A percentile compares a stretch with the other conserved stretches of the same genome.
Conservation (phyloP, 208 protist genomes). For the Naegleria gruberi region DNA sequence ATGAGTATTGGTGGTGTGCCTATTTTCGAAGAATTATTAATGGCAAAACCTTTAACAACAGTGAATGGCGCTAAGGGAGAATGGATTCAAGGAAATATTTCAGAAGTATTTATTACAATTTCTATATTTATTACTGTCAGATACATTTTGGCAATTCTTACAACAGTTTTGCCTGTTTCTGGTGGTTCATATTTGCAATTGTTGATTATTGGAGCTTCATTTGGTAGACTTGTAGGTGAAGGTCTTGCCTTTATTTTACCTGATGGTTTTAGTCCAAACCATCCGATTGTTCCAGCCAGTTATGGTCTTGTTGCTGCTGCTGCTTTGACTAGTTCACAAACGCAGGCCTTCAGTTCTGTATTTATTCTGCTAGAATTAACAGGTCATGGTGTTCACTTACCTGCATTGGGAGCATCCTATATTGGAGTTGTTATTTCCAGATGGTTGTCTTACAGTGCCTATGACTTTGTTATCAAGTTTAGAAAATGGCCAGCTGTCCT, state of each 20-base stretch:
- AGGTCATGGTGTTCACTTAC: background rate
- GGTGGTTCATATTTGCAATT: background rate
- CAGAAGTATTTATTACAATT: background rate
- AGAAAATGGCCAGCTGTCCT: background rate
- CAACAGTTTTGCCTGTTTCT: background rate
- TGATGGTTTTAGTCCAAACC: background rate
- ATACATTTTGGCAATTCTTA: background rate
- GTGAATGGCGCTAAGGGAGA: background rate
- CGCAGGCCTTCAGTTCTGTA: background rate
- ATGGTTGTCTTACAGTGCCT: background rate
- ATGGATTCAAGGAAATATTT: background rate
- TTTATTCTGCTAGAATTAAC: background rate
- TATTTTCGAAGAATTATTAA: background rate
- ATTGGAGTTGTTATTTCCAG: background rate
- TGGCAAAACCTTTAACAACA: background rate
- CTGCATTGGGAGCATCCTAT: background rate
- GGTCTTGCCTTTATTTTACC: background rate
- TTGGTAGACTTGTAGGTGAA: background rate
- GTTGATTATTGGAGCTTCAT: background rate
- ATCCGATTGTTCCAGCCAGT: background rate
- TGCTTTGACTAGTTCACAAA: background rate
- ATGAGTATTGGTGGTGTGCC: background rate
- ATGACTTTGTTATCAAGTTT: background rate
- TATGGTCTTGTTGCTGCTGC: background rate
- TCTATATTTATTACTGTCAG: background rate